Conservation (phyloP, 2,329 filamentous ascomycete species). For the Helminthosporium solani region DNA sequence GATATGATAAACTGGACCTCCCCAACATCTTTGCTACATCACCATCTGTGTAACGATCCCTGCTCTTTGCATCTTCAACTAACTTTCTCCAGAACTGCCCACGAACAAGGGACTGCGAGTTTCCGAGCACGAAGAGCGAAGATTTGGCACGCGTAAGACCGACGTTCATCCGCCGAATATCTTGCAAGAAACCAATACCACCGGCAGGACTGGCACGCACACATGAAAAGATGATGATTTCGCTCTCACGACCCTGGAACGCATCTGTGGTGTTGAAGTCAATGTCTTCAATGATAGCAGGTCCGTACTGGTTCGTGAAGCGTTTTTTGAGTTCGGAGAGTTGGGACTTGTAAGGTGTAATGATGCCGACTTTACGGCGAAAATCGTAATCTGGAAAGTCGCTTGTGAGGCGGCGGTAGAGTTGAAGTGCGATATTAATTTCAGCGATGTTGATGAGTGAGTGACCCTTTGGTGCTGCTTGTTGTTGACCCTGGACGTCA, state of each 20-base stretch:
- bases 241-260: slow-evolving; percentile 93
- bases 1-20: slow-evolving; percentile 51
- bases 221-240: slow-evolving; percentile 98
- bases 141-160: slow-evolving; percentile 95
- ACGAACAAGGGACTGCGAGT: slow-evolving; percentile 80
- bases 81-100: slow-evolving; percentile 89
- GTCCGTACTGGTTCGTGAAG: slow-evolving; percentile 73
- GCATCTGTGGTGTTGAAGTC: slow-evolving; percentile 99
- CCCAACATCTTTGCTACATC: slow-evolving; percentile 58
- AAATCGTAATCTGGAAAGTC: slow-evolving; percentile 72
- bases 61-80: slow-evolving; percentile 74
- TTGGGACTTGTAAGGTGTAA: slow-evolving; percentile 97
- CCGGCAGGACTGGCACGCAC: slow-evolving; percentile 88
- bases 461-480: slow-evolving; percentile 76
- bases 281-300: slow-evolving; percentile 71
- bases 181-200: slow-evolving; percentile 97
- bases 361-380: slow-evolving; percentile 86
- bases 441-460: slow-evolving; percentile 90
- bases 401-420: slow-evolving; percentile 75
- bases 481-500: slow-evolving; percentile 86
- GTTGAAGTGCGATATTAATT: slow-evolving; percentile 77
- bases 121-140: slow-evolving; percentile 93
- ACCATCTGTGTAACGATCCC: slow-evolving; percentile 75
- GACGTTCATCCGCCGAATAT: slow-evolving; percentile 99
- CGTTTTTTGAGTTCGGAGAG: slow-evolving; percentile 74